A percentile compares a stretch with the other conserved stretches of the same genome.
These are phyloP conservation scores for Bimuria novae-zelandiae DNA, from an alignment of 2,329 filamentous ascomycete genomes.

Conservation along the genomic window DNA sequence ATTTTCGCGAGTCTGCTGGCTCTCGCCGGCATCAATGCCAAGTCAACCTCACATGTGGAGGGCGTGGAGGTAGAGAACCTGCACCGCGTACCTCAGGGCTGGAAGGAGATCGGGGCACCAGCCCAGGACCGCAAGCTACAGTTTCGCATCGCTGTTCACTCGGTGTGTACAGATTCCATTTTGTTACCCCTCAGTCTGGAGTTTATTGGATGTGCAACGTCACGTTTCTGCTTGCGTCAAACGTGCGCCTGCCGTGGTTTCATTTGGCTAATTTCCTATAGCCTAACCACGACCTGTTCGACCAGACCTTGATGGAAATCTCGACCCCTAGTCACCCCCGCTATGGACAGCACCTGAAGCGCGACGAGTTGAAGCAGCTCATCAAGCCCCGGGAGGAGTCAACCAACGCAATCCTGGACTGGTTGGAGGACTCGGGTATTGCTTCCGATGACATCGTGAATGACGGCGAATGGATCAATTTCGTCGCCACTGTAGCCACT, in stretches of 20 bases:
- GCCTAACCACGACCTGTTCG: constrained; percentile 57
- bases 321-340: constrained; percentile 62
- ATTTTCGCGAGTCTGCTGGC: constrained; percentile 41
- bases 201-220: background rate
- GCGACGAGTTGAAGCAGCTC: constrained; percentile 61
- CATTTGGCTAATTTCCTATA: constrained; percentile 42
- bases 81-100: constrained; percentile 40
- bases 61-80: constrained; percentile 40
- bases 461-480: constrained; percentile 65
- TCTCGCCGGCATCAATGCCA: constrained; percentile 32
- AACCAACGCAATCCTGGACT: constrained; percentile 56
- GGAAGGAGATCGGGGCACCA: constrained; percentile 41
- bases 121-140: constrained; percentile 38
- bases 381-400: constrained; percentile 58
- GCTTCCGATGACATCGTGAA: constrained; percentile 52
- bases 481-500: constrained; percentile 56
- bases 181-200: background rate
- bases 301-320: constrained; percentile 63
- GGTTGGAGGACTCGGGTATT: constrained; percentile 61
- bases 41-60: constrained; percentile 33
- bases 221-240: background rate
- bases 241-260: background rate
- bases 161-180: constrained; percentile 32
- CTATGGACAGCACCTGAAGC: constrained; percentile 67
- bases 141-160: constrained; percentile 47